Base-by-base conservation (phyloP, 164 flowering plant species). In the Litsea cubeba region DNA sequence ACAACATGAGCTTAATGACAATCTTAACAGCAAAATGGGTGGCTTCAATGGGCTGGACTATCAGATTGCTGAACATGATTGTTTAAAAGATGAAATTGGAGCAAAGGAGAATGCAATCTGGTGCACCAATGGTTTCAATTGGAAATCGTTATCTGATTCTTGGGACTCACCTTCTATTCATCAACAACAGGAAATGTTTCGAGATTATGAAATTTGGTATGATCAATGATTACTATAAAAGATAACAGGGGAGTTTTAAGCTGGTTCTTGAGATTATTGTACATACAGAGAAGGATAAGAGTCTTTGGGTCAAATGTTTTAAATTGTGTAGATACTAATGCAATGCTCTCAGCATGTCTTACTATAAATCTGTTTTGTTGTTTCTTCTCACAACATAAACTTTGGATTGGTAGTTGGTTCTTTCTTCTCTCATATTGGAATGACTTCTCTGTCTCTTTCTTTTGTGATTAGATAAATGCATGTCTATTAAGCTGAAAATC, bases 141-240 rank as follows among this genome's bases (percentile, higher is more conserved):
- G 84, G 5, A 84, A 82, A 76, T 85, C 90, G 8, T 81, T 91
- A 15, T 85, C 88, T 1, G 84, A 74, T 79, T 87, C 92, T 5
- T 90, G 94, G 96, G 88, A 84, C 69, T 85, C 95, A 3, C 46
- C 81, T 62, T 76, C 84, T 65, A 76, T 69, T 58, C 76, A 80
- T 77, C 86, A 78, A 25, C 74, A 76, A 18, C 78, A 81, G 63
- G 86, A 75, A 58, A 78, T 90, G 80, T 87, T 86, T 76, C 88
- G 80, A 79, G 91, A 87, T 65, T 89, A 81, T 84, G 84, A 68
- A 65, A 50, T 85, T 65, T 84, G 83, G 35, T 75, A 75, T 79
- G 82, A 81, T 77, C 57, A 84, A 76, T 82, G 77, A 40, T 1
- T 7, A 5, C 8, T 66, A 12, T 50, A 30, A n/a, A 28, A 50